These are phyloP conservation scores for Tetraselmis chui DNA, from an alignment of 139 green algal genomes.

Conservation along the genomic window DNA sequence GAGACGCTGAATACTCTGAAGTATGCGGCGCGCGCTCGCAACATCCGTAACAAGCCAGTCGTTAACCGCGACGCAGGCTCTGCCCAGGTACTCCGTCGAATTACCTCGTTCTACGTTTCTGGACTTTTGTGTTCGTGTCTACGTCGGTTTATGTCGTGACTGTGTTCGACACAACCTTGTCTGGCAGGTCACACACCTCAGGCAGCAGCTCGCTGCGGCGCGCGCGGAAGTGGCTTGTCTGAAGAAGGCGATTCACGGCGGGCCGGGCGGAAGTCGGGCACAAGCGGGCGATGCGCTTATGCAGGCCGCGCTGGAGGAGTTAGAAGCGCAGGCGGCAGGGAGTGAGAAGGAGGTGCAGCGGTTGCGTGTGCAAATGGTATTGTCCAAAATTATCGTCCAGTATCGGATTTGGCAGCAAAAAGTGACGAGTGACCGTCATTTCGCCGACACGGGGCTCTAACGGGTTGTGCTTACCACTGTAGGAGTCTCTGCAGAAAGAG, in stretches of 20 bases:
- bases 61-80: slow-evolving; percentile 79
- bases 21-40: slow-evolving; percentile 78
- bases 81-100: slow-evolving; percentile 1
- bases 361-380: background rate
- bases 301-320: slow-evolving; percentile 36
- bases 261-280: slow-evolving; percentile 1
- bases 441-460: too few species aligned
- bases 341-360: background rate
- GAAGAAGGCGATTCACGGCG: slow-evolving; percentile 16
- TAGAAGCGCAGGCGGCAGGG: slow-evolving; percentile 25
- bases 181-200: slow-evolving; percentile 63
- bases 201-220: slow-evolving; percentile 58
- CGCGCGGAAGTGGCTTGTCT: slow-evolving; percentile 42
- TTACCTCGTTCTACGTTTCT: too few species aligned
- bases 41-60: slow-evolving; percentile 93
- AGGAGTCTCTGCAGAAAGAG: background rate
- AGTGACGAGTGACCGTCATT: too few species aligned
- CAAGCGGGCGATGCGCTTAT: slow-evolving; percentile 9
- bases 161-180: too few species aligned
- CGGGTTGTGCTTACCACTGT: too few species aligned
- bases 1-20: slow-evolving; percentile 79
- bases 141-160: too few species aligned
- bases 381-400: too few species aligned
- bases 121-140: too few species aligned
- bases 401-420: too few species aligned